phyloP scores from a whole-genome alignment of 345 rosid genomes.

The Noccaea caerulescens region DNA sequence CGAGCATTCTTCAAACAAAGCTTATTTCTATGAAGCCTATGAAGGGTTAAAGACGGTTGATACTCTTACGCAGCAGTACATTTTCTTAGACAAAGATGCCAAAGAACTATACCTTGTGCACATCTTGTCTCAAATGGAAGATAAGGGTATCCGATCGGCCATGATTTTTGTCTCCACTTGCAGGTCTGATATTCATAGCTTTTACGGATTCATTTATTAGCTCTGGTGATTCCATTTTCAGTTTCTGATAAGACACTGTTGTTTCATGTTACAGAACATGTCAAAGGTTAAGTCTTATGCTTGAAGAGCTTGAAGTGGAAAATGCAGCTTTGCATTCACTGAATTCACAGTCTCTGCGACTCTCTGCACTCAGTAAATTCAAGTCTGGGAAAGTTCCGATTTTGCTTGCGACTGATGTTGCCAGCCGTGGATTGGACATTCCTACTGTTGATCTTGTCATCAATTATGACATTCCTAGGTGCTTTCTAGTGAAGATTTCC shows the following conservation, averaged over 20 bases:
- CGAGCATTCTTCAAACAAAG: constrained; percentile 80
- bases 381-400: constrained; percentile 83
- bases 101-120: constrained; percentile 87
- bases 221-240: background rate
- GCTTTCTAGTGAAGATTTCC: constrained; percentile 1
- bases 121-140: constrained; percentile 80
- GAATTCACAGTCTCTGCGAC: constrained; percentile 78
- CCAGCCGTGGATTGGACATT: constrained; percentile 95
- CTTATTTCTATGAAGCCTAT: constrained; percentile 93
- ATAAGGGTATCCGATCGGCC: constrained; percentile 81
- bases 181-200: constrained; percentile 58
- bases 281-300: constrained; percentile 71
- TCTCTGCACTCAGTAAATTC: constrained; percentile 76
- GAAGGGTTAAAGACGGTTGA: constrained; percentile 93
- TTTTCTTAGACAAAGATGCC: constrained; percentile 70
- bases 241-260: constrained; percentile 31
- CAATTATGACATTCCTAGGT: constrained; percentile 96
- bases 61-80: constrained; percentile 79
- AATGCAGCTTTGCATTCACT: constrained; percentile 77
- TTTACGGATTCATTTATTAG: background rate
- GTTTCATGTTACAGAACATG: constrained; percentile 57
- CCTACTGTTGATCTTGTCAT: constrained; percentile 95
- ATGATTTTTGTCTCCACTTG: constrained; percentile 95
- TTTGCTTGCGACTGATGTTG: constrained; percentile 92
- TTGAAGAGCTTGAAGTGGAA: constrained; percentile 86